Evolutionary conservation across 2,329 filamentous ascomycete species (phyloP).

Genomic region (Ascochyta lentis): DNA sequence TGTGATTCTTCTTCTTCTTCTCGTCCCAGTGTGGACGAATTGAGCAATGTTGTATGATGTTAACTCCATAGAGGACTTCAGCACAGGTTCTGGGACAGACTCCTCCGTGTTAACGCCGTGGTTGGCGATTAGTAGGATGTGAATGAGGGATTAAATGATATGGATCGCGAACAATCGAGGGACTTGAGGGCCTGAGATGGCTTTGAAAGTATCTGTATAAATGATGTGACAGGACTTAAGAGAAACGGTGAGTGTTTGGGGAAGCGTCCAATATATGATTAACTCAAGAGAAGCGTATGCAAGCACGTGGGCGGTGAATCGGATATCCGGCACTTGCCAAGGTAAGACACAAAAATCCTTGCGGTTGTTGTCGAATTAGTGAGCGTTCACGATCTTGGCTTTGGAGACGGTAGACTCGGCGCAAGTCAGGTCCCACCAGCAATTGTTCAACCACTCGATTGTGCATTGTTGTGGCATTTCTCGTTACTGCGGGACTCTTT

Average conservation of each 20-base stretch:
- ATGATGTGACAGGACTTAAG: neutral
- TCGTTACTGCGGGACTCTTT: too few species aligned
- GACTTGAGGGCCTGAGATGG: neutral
- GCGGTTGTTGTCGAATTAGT: neutral
- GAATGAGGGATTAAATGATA: neutral
- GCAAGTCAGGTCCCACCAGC: neutral
- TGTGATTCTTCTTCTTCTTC: slow-evolving; percentile 26
- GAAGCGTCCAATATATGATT: neutral
- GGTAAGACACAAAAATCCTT: neutral
- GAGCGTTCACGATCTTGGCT: slow-evolving; percentile 6
- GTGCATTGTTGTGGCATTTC: too few species aligned
- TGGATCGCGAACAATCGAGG: neutral
- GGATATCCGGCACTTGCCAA: slow-evolving; percentile 14
- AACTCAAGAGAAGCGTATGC: neutral
- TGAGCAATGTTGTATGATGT: slow-evolving; percentile 26
- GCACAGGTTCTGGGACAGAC: slow-evolving; percentile 38
- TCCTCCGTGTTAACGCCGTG: slow-evolving; percentile 36
- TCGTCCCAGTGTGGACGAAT: slow-evolving; percentile 34
- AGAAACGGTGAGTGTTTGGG: too few species aligned
- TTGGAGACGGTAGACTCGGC: neutral
- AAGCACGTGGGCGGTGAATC: slow-evolving; percentile 1
- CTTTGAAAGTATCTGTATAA: neutral
- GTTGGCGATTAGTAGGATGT: slow-evolving; percentile 25
- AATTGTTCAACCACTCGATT: too few species aligned
- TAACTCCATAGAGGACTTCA: slow-evolving; percentile 36